Percentiles rank a stretch among this genome's conserved stretches.
Evolutionary conservation across 768 basidiomycete species (phyloP).

Genomic region (Kwoniella dendrophila): DNA sequence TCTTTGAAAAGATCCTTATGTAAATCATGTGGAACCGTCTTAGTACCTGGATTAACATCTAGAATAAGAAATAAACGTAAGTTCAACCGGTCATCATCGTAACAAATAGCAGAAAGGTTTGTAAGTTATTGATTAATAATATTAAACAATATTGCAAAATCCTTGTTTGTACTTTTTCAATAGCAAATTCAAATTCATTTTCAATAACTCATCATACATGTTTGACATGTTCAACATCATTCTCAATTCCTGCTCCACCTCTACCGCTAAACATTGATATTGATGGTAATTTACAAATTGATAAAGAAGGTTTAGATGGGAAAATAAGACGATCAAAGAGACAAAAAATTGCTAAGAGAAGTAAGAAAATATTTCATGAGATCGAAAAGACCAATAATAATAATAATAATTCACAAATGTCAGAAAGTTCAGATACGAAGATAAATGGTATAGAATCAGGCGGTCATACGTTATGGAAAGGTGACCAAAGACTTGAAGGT

Average conservation of each 20-base stretch:
- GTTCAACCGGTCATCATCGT: slow-evolving; percentile 3
- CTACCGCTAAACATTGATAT: not conserved
- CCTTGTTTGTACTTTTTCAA: not conserved
- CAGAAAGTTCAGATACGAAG: not conserved
- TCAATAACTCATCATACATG: slow-evolving; percentile 34
- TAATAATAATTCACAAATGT: too few species aligned
- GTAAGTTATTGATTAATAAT: not conserved
- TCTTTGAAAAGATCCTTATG: slow-evolving; percentile 49
- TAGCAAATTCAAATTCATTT: slow-evolving; percentile 33
- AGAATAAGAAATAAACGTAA: slow-evolving; percentile 44
- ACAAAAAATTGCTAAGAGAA: slow-evolving; percentile 9
- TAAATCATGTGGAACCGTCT: slow-evolving; percentile 40
- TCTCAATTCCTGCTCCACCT: slow-evolving; percentile 31
- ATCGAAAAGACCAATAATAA: slow-evolving; percentile 11
- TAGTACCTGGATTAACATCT: slow-evolving; percentile 50
- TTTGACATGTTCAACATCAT: slow-evolving; percentile 30
- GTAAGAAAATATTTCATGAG: slow-evolving; percentile 29
- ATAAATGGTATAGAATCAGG: not conserved
- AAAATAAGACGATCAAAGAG: slow-evolving; percentile 5
- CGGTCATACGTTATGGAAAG: slow-evolving; percentile 34
- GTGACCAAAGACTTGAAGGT: slow-evolving; percentile 18
- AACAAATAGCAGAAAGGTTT: not conserved
- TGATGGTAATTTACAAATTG: not conserved
- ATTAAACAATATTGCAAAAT: too few species aligned
- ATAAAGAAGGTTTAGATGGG: slow-evolving; percentile 18